Conservation (phyloP, 345 rosid genomes). For the Gossypium thurberi region DNA sequence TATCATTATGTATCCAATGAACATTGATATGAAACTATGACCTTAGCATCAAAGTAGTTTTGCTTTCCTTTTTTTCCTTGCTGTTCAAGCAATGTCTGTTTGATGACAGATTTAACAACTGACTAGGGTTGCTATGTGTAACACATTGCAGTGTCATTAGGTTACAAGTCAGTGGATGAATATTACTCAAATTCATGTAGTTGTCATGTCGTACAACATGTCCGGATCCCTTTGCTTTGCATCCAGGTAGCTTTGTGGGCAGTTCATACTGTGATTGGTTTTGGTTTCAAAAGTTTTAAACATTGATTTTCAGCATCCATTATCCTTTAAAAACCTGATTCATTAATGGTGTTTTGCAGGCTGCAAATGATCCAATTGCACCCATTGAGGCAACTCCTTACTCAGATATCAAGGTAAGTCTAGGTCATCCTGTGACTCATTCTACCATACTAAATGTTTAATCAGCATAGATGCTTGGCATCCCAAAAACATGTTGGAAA, state of each 20-base stretch:
- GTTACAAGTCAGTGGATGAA: conserved; percentile 87
- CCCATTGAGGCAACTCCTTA: conserved; percentile 75
- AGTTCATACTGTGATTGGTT: not conserved
- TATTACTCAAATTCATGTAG: conserved; percentile 83
- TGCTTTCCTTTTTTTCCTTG: not conserved
- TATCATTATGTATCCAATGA: not conserved
- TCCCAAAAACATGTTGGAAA: no score
- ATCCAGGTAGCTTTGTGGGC: conserved; percentile 49
- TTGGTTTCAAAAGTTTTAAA: not conserved
- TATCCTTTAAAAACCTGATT: not conserved
- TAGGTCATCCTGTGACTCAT: not conserved
- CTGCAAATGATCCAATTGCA: conserved; percentile 84
- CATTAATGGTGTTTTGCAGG: conserved; percentile 37
- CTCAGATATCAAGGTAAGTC: conserved; percentile 33
- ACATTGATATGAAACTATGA: not conserved
- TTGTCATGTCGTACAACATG: conserved; percentile 54
- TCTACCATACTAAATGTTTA: not conserved
- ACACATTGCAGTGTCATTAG: conserved; percentile 62
- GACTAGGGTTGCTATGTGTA: not conserved
- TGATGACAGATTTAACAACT: not conserved
- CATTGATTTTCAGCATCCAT: not conserved
- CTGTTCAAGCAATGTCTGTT: not conserved
- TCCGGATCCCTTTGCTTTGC: conserved; percentile 68
- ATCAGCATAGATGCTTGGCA: not conserved
- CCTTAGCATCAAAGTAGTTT: not conserved